Evolutionary conservation across 2,329 filamentous ascomycete genomes (phyloP), one percentile per base, ranked within the genome.

Genomic region (Nannizziopsis barbatae): DNA sequence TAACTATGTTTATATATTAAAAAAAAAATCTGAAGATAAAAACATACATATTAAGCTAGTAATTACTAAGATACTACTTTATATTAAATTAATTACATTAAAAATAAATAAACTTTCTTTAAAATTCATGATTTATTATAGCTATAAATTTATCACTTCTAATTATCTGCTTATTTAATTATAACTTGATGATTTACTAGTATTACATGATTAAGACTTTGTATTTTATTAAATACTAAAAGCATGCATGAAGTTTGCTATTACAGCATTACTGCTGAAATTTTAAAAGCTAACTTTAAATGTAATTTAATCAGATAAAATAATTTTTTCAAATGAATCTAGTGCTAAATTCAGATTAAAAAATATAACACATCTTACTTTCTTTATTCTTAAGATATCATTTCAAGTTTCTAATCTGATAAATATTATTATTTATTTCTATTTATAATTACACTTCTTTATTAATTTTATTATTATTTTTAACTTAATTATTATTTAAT

Each of bases 341-440:
- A 47, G 45, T 38, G 45, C 45, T 30, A 47, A 47, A 47, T 38
- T 17, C 22, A 47, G 37, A 22, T 38, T 35, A 20, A 15, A n/a
- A 14, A 31, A 45, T 36, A 45, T 35, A 35, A 45, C 45, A 38
- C 37, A 47, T 47, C 30, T 41, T 47, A 30, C 36, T 38, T 40
- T 46, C 27, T 14, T 11, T 40, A 35, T 35, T 40, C 14, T 40
- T 35, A 39, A 14, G 37, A 40, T 33, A 14, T 33, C 30, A 38
- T 20, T 47, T 38, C 35, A 47, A 36, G 32, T 20, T 38, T n/a
- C n/a, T n/a, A n/a, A n/a, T n/a, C n/a, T n/a, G n/a, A n/a, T n/a
- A n/a, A n/a, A n/a, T n/a, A n/a, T n/a, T n/a, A n/a, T n/a, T n/a
- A n/a, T n/a, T n/a, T n/a, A n/a, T n/a, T n/a, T n/a, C n/a, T n/a